Percentiles rank a stretch among this genome's conserved stretches.
These are phyloP conservation scores for Yamadazyma diospyri DNA, from an alignment of 1,139 yeast species.

Conservation along the genomic window DNA sequence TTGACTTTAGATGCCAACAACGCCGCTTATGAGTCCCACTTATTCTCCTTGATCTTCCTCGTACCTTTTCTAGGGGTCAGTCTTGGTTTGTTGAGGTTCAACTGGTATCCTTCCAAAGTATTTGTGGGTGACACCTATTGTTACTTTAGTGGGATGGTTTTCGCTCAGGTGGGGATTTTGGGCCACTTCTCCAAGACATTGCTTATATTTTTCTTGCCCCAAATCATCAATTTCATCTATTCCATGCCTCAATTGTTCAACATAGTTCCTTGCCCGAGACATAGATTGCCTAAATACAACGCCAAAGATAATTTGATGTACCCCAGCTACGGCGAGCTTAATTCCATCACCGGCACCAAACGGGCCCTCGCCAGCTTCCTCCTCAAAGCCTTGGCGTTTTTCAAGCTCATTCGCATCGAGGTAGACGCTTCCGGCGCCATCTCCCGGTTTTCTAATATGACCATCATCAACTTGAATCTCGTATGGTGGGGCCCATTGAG, in stretches of 20 bases:
- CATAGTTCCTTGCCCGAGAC: conserved; percentile 91
- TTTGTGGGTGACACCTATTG: conserved; percentile 99
- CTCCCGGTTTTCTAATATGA: conserved; percentile 69
- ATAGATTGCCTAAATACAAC: conserved; percentile 79
- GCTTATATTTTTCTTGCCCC: conserved; percentile 81
- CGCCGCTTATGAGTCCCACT: conserved; percentile 78
- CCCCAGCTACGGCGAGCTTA: conserved; percentile 49
- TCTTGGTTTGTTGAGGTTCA: conserved; percentile 67
- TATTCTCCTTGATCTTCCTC: conserved; percentile 73
- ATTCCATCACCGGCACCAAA: conserved; percentile 3
- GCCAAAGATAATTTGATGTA: conserved; percentile 65
- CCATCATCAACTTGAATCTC: conserved; percentile 75
- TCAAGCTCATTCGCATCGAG: conserved; percentile 50
- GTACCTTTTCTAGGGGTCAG: conserved; percentile 89
- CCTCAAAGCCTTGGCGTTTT: conserved; percentile 32
- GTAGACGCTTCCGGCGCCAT: conserved; percentile 33
- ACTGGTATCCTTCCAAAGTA: conserved; percentile 88
- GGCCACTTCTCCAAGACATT: conserved; percentile 96
- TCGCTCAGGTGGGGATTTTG: conserved; percentile 92
- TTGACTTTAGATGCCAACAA: conserved; percentile 34
- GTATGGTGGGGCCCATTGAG: conserved; percentile 89
- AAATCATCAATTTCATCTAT: conserved; percentile 81
- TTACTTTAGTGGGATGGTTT: conserved; percentile 97
- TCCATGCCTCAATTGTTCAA: conserved; percentile 88
- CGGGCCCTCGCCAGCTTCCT: conserved; percentile 1